A percentile compares a stretch with the other conserved stretches of the same genome.
phyloP scores from a whole-genome alignment of 345 rosid species.

The Eucalyptus pauciflora region DNA sequence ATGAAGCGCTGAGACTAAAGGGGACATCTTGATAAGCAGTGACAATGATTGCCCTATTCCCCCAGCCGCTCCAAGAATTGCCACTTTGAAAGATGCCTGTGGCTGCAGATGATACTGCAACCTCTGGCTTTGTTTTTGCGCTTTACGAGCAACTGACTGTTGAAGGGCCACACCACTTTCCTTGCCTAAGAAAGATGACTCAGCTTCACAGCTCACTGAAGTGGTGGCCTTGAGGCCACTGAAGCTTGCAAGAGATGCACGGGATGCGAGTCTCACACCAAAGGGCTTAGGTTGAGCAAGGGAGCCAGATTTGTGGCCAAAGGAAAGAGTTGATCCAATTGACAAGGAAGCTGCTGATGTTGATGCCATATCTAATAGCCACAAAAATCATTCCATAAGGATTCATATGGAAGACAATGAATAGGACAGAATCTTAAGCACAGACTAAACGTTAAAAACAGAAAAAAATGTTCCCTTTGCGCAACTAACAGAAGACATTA shows the following conservation, averaged over 20 bases:
- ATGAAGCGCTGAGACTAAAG: slow-evolving; percentile 64
- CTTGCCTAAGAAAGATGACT: slow-evolving; percentile 45
- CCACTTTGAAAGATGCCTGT: slow-evolving; percentile 76
- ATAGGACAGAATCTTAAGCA: not conserved
- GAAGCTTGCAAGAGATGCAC: slow-evolving; percentile 28
- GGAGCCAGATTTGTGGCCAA: slow-evolving; percentile 24
- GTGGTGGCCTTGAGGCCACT: slow-evolving; percentile 51
- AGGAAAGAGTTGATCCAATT: slow-evolving; percentile 36
- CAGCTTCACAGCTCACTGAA: slow-evolving; percentile 34
- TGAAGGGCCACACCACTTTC: slow-evolving; percentile 35
- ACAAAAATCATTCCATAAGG: not conserved
- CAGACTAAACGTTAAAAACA: not conserved
- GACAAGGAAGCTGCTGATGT: slow-evolving; percentile 54
- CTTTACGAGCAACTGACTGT: slow-evolving; percentile 19
- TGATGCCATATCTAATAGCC: slow-evolving; percentile 47
- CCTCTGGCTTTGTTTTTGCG: slow-evolving; percentile 14
- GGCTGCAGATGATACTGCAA: slow-evolving; percentile 31
- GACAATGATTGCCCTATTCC: slow-evolving; percentile 90
- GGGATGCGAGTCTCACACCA: slow-evolving; percentile 20
- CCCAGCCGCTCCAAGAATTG: slow-evolving; percentile 90
- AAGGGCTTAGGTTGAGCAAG: slow-evolving; percentile 28
- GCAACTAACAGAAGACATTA: not conserved
- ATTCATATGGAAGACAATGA: not conserved
- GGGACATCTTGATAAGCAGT: slow-evolving; percentile 90
- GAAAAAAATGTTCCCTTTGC: not conserved